Evolutionary conservation across 768 basidiomycete species (phyloP), one percentile per base, ranked within the genome.

Genomic region (Termitomyces sp.): DNA sequence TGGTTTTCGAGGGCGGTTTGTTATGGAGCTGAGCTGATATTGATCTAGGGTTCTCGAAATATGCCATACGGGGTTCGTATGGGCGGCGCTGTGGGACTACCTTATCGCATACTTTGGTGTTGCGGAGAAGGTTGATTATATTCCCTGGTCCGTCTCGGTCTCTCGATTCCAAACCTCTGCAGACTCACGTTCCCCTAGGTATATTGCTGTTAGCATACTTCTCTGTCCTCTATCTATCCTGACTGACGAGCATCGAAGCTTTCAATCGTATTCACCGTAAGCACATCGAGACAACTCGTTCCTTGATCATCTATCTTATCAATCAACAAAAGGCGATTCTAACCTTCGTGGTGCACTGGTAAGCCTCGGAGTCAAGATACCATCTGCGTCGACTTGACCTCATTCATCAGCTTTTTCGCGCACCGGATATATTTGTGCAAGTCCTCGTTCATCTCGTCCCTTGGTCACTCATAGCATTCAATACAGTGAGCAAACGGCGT

Each of bases 301-400:
- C 9, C 30, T 24, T 28, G 4, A 4, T 33, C 18, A 33, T 30
- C 48, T n/a, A 33, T 30, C 48, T 55, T 43, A 26, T 28, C 41
- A 4, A 3, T 43, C 22, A 30, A 35, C 18, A 13, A 45, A 24
- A 72, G 76, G 76, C 74, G 1, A 54, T 76, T 32, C 60, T 77
- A 5, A 77, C 76, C 10, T 75, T 77, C 43, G 65, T 72, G 4
- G 75, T 77, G 10, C 77, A 78, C 43, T 75, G 76, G 76, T 78
- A 57, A 33, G 63, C 7, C 14, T 5, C 48, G 38, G 5, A n/a
- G 11, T 16, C 38, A 24, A 26, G 13, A 5, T 11, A 2, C 1
- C 3, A 4, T 36, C 35, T 6, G 5, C 5, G 18, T 28, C 58
- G 22, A 22, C 38, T 13, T 16, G 46, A 20, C 26, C 33, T 22